phyloP scores from a whole-genome alignment of 495 filamentous ascomycete genomes.

The Aspergillus baeticus region DNA sequence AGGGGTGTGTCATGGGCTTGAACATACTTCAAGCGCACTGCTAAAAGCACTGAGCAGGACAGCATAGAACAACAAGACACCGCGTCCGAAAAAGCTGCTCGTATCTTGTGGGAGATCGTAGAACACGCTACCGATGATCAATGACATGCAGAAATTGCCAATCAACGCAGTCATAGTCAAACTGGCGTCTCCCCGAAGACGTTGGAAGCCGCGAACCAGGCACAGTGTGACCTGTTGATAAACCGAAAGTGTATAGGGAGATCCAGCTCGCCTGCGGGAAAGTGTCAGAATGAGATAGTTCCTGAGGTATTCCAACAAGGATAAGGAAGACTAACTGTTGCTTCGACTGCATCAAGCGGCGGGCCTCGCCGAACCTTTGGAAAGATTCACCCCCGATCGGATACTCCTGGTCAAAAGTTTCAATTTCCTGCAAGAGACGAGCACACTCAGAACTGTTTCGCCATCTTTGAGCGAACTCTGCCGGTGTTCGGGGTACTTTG shows the following conservation, averaged over 20 bases:
- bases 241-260: slow-evolving; percentile 35
- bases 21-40: slow-evolving; percentile 61
- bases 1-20: too few relatives aligned
- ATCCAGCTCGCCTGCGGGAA: slow-evolving; percentile 24
- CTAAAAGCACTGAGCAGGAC: slow-evolving; percentile 19
- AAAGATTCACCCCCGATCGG: slow-evolving; percentile 17
- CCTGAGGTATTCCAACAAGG: too few relatives aligned
- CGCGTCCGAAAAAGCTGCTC: slow-evolving; percentile 66
- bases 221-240: slow-evolving; percentile 37
- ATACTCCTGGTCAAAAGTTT: slow-evolving; percentile 33
- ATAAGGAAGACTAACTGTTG: slow-evolving; percentile 3
- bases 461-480: slow-evolving; percentile 60
- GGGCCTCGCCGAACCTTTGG: slow-evolving; percentile 20
- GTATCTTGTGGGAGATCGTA: slow-evolving; percentile 64
- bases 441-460: slow-evolving; percentile 41
- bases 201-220: slow-evolving; percentile 40
- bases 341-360: neutral
- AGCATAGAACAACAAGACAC: slow-evolving; percentile 36
- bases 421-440: slow-evolving; percentile 43
- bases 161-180: slow-evolving; percentile 63
- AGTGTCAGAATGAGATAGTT: too few relatives aligned
- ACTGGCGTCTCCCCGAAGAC: slow-evolving; percentile 62
- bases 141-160: slow-evolving; percentile 65
- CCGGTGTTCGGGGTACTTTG: slow-evolving; percentile 59
- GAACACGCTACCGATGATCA: slow-evolving; percentile 78